These are phyloP conservation scores for Spathaspora boniae DNA, from an alignment of 805 yeast species.

Conservation along the genomic window DNA sequence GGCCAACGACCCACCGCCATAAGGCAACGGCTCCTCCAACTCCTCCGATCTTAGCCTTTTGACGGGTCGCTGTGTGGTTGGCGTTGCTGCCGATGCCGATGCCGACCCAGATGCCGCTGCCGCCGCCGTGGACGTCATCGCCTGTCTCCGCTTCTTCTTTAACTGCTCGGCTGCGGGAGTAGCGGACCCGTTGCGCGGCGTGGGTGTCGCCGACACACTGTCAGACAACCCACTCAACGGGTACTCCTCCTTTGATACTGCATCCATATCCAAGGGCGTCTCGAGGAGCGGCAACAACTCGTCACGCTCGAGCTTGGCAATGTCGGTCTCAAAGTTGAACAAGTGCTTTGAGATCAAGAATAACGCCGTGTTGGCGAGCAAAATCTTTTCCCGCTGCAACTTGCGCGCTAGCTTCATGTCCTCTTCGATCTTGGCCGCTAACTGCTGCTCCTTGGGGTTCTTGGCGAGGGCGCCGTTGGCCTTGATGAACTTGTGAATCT, in stretches of 20 bases:
- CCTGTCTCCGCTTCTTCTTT: constrained; percentile 24
- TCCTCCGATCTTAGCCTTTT: constrained; percentile 22
- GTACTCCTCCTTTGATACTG: constrained; percentile 10
- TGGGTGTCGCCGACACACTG: constrained; percentile 25
- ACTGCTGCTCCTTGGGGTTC: constrained; percentile 74
- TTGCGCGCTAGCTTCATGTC: constrained; percentile 58
- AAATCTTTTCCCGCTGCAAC: constrained; percentile 74
- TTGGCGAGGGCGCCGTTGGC: constrained; percentile 78
- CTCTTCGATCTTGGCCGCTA: constrained; percentile 63
- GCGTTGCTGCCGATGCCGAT: too few relatives aligned
- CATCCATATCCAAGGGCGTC: constrained; percentile 18
- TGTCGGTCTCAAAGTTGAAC: constrained; percentile 67
- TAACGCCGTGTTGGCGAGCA: constrained; percentile 79
- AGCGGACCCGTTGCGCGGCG: constrained; percentile 23
- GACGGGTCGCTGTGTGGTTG: too few relatives aligned
- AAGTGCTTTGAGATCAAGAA: constrained; percentile 75
- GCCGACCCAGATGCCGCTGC: constrained; percentile 1
- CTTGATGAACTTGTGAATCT: constrained; percentile 75
- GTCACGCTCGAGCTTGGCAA: constrained; percentile 70
- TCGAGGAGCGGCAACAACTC: constrained; percentile 67
- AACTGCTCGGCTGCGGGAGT: constrained; percentile 13
- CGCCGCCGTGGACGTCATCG: constrained; percentile 3
- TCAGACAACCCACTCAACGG: constrained; percentile 20
- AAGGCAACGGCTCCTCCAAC: constrained; percentile 15
- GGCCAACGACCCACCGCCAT: constrained; percentile 9